Evolutionary conservation across 768 basidiomycete genomes (phyloP), one percentile per base, ranked within the genome.

Genomic region (Albatrellus ellisii): DNA sequence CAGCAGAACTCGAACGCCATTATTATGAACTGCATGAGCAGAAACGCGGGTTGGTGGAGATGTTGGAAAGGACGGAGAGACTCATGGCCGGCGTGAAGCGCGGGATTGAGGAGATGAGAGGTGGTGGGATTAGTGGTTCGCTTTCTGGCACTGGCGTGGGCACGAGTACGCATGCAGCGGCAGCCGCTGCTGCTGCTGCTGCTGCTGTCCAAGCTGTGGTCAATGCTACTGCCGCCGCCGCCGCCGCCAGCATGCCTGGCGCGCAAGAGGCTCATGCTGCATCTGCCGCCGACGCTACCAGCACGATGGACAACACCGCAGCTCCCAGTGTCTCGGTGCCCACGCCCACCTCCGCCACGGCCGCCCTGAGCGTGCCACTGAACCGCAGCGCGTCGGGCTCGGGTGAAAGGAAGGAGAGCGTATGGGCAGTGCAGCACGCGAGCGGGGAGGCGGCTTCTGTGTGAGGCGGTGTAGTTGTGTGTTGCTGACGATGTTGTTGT

Each of bases 31-130:
- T 90, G 41, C 60, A 63, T 4, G 74, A 78, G 52, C 70, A 82
- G 54, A 74, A 75, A 59, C 63, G 62, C 52, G 63, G 69, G 56
- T 64, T 81, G 62, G 73, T 85, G 59, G 83, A 83, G 55, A 68
- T 89, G 74, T 59, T 86, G 45, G 72, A 77, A 49, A 72, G 68
- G 61, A 89, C 85, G 52, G 80, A 87, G 41, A 61, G 70, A 56
- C 59, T 89, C 62, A 75, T 89, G 69, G 67, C 62, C 27, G 75
- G 77, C 18, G 63, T 89, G 55, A 76, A 76, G 65, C 69, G 77
- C 50, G 80, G 76, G 18, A 64, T 89, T 51, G 85, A 87, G 42
- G 84, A 88, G 56, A 76, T 84, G 73, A 65, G 72, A 50, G 69
- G 50, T 33, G 49, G 48, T 27, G 49, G 57, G 38, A 61, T 51